Conservation (phyloP, 768 basidiomycete species). For the Vararia minispora region DNA sequence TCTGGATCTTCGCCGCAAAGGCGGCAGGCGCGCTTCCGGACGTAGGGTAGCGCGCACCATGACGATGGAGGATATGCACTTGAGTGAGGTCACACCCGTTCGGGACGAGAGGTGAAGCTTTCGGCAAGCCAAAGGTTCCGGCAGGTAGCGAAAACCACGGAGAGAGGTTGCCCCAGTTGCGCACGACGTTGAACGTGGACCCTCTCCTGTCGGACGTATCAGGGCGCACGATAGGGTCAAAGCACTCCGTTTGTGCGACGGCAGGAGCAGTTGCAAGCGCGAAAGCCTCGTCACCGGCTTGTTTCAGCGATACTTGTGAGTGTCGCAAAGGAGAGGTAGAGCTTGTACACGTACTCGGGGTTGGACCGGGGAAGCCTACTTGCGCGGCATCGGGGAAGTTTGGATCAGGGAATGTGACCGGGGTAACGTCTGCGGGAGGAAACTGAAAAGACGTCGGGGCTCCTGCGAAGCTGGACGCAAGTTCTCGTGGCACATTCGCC, state of each 20-base stretch:
- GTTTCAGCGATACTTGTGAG: neutral
- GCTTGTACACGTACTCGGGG: conserved; percentile 27
- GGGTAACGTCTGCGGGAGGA: conserved; percentile 29
- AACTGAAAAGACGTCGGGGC: conserved; percentile 29
- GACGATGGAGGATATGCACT: conserved; percentile 30
- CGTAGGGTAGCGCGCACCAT: conserved; percentile 34
- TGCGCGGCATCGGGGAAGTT: conserved; percentile 31
- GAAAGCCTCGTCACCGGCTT: conserved; percentile 20
- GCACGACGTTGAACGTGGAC: conserved; percentile 31
- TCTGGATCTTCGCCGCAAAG: conserved; percentile 19
- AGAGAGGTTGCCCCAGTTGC: conserved; percentile 36
- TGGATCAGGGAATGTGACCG: conserved; percentile 19
- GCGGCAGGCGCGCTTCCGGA: conserved; percentile 16
- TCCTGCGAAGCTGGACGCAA: conserved; percentile 32
- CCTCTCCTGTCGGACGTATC: conserved; percentile 22
- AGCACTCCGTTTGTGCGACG: conserved; percentile 23
- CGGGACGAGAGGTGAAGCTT: conserved; percentile 35
- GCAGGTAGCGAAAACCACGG: conserved; percentile 41
- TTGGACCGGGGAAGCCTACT: conserved; percentile 37
- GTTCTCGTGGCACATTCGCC: neutral
- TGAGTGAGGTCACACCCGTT: conserved; percentile 34
- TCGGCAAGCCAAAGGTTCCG: conserved; percentile 32
- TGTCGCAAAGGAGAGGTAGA: neutral
- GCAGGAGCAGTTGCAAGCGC: conserved; percentile 25
- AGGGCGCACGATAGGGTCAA: conserved; percentile 32